phyloP scores from a whole-genome alignment of 352 stramenopile species.

The Globisporangium paroecandrum region DNA sequence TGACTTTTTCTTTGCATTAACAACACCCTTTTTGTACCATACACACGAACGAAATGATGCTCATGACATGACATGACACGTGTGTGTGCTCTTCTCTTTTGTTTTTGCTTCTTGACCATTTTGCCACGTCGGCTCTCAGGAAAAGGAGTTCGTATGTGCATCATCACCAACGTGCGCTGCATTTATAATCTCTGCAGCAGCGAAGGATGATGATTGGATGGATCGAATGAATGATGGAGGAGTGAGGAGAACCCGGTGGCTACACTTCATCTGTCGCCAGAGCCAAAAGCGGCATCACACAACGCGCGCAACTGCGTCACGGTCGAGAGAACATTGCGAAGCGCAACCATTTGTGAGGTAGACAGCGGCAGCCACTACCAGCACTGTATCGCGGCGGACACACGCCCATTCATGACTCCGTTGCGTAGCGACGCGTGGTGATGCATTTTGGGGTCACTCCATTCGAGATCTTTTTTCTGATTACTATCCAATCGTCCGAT shows the following conservation, averaged over 20 bases:
- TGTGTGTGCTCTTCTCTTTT: background rate
- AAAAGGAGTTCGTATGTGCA: background rate
- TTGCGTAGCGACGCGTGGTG: too few species aligned
- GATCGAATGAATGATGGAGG: background rate
- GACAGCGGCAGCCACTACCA: background rate
- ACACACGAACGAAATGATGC: constrained; percentile 1
- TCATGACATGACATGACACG: background rate
- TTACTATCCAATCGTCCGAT: background rate
- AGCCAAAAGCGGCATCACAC: background rate
- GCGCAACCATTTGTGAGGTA: background rate
- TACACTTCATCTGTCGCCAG: background rate
- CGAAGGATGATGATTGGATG: background rate
- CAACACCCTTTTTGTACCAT: constrained; percentile 18
- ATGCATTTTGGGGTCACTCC: background rate
- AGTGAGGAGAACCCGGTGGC: background rate
- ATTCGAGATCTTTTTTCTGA: constrained; percentile 7
- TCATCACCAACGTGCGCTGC: background rate
- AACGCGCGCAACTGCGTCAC: background rate
- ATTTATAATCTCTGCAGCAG: background rate
- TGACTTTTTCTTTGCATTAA: constrained; percentile 8
- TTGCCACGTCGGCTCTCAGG: background rate
- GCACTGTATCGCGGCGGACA: background rate
- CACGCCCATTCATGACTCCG: background rate
- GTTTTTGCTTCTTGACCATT: background rate
- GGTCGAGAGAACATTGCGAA: background rate